Evolutionary conservation across 192 early-diverging fungal genomes (phyloP), one percentile per base, ranked within the genome.

Genomic region (Allomyces arbusculus): DNA sequence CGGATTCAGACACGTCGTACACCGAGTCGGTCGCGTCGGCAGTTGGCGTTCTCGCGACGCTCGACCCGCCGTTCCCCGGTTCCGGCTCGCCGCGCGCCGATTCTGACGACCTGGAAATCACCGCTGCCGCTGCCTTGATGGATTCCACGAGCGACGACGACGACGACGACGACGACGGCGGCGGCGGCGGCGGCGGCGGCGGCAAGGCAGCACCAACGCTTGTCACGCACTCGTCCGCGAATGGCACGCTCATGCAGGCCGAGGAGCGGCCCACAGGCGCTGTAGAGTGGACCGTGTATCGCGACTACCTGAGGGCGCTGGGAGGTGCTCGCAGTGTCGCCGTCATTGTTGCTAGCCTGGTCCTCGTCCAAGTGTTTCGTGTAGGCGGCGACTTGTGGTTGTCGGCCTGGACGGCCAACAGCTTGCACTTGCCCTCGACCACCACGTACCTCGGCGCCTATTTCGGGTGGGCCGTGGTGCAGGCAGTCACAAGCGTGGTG

Each of bases 201-300:
- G 65, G 63, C 4, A 24, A 7, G 23, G 4, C 44, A 61, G 4
- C 44, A 61, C 33, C 62, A 67, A 69, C 55, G 67, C 72, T 71
- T 61, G 40, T 62, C 2, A 66, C 63, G 23, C 23, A 44, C 25
- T 24, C 55, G 0, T 33, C 33, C 44, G 22, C 23, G 5, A 26
- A 72, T 20, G 77, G 78, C 33, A 74, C 75, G 25, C 74, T 91
- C 14, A 95, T 92, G 87, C 76, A 81, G 62, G 79, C 82, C 24
- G 92, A 95, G 69, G 91, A 95, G 70, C 84, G 87, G 12, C 72
- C 75, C 2, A 86, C 83, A 0, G 92, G 92, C 33, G 74, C 79
- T 66, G 85, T 90, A 63, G 63, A 75, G 68, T 69, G 66, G 16
- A 26, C 68, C 67, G 78, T 92, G 58, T 86, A 81, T 75, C 67